Base-by-base conservation (phyloP, 352 stramenopile genomes). In the Phytophthora podocarpi region DNA sequence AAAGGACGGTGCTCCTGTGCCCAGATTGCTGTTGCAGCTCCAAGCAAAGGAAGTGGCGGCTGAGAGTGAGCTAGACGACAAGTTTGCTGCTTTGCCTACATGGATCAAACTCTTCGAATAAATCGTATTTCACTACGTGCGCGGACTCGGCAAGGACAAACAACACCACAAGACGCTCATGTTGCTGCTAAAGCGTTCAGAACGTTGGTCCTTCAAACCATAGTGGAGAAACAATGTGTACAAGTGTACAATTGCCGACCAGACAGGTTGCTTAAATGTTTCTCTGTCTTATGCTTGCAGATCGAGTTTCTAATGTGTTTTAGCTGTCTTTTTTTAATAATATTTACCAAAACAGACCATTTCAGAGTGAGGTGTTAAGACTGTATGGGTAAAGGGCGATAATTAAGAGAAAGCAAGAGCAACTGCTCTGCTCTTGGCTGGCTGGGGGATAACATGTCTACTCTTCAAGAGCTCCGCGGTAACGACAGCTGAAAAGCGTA, bases 391-490 rank as follows among this genome's bases (percentile, higher is more conserved):
- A 40, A 47, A 47, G 18, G 46, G 35, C 26, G 36, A 23, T 15
- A 47, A 57, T 23, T 32, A 47, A 39, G 48, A 57, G 11, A 57
- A 57, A 21, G 21, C 26, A 30, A 34, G 48, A 20, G 48, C 48
- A 3, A 57, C 48, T 2, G 48, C 48, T 15, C 39, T 57, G 48
- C 48, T 57, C 21, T 23, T 40, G 12, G 23, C 12, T 10, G 48
- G 39, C 18, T 57, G 34, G 34, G 48, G 37, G 16, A 35, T 12
- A 4, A 16, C 15, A 16, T 32, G 42, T 34, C 18, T 54, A 24
- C 18, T 54, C 5, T 36, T 54, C 10, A 57, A 56, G 4, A 46
- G 34, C 24, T 11, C 20, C 7, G 24, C 48, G 7, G 18, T 26
- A 30, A 35, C 18, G 18, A 46, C 18, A 13, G 36, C 23, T 28